These are phyloP conservation scores for Leishmania major DNA, from an alignment of 208 protist genomes.

Conservation along the genomic window DNA sequence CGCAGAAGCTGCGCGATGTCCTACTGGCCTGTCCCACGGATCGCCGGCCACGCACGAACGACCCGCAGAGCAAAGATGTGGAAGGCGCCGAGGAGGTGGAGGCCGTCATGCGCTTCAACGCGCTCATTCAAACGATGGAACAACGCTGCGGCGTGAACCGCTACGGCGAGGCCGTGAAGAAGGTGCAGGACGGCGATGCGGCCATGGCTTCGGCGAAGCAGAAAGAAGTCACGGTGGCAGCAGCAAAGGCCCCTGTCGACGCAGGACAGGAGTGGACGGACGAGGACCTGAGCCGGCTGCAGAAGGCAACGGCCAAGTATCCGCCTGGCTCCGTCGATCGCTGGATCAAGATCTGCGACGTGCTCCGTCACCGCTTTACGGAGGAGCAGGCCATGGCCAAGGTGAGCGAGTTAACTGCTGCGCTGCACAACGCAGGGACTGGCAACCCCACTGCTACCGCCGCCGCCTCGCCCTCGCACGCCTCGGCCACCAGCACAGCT, in stretches of 20 bases:
- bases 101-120: constrained; percentile 78
- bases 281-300: constrained; percentile 91
- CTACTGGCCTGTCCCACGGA: constrained; percentile 37
- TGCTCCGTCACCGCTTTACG: constrained; percentile 78
- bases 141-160: constrained; percentile 68
- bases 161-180: constrained; percentile 88
- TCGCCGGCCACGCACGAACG: constrained; percentile 10
- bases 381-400: constrained; percentile 93
- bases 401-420: constrained; percentile 83
- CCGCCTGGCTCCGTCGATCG: constrained; percentile 92
- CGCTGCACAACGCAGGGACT: constrained; percentile 46
- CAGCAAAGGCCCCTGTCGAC: constrained; percentile 5
- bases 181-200: constrained; percentile 27
- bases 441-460: constrained; percentile 26
- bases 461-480: constrained; percentile 25
- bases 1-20: constrained; percentile 34
- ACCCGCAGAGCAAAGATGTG: constrained; percentile 26
- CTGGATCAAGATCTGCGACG: constrained; percentile 90
- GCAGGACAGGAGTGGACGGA: constrained; percentile 79
- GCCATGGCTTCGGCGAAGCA: constrained; percentile 11
- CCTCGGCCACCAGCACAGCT: constrained; percentile 19
- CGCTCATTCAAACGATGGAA: constrained; percentile 59
- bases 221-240: constrained; percentile 10
- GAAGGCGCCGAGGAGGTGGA: constrained; percentile 43
- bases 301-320: constrained; percentile 94